A percentile compares a stretch with the other conserved stretches of the same genome.
These are phyloP conservation scores for Malus asiatica DNA, from an alignment of 306 rosid species.

Conservation along the genomic window DNA sequence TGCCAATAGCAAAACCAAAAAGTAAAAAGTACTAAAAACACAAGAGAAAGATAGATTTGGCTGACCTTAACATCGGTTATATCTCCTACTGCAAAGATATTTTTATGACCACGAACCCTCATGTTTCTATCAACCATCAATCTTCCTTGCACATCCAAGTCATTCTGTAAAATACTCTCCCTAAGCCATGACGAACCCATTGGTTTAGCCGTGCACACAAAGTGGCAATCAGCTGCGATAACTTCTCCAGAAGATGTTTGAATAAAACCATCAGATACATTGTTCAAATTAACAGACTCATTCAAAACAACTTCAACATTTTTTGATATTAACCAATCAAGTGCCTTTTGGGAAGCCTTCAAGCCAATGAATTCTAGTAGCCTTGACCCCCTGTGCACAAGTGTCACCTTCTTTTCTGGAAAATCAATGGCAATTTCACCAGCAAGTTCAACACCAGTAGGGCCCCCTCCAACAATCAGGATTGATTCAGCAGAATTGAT, in stretches of 20 bases:
- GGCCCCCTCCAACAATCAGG: slow-evolving; percentile 40
- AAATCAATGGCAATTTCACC: slow-evolving; percentile 30
- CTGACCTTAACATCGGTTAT: slow-evolving; percentile 30
- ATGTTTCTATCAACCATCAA: slow-evolving; percentile 32
- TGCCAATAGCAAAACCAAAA: background rate
- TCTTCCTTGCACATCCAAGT: slow-evolving; percentile 24
- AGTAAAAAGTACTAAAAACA: background rate
- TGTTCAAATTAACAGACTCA: slow-evolving; percentile 20
- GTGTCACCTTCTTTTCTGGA: slow-evolving; percentile 28
- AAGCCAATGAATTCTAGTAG: slow-evolving; percentile 31
- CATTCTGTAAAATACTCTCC: slow-evolving; percentile 17
- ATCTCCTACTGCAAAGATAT: slow-evolving; percentile 37
- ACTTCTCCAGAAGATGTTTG: slow-evolving; percentile 27
- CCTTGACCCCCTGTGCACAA: slow-evolving; percentile 33
- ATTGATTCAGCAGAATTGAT: slow-evolving; percentile 24
- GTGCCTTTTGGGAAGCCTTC: slow-evolving; percentile 36
- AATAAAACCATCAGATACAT: slow-evolving; percentile 12
- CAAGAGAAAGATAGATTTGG: background rate
- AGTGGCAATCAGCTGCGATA: slow-evolving; percentile 35
- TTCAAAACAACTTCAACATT: slow-evolving; percentile 36
- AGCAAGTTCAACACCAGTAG: slow-evolving; percentile 41
- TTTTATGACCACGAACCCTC: slow-evolving; percentile 29
- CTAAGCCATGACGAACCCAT: slow-evolving; percentile 28
- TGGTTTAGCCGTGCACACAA: slow-evolving; percentile 26
- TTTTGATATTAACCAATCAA: slow-evolving; percentile 34